phyloP scores from a whole-genome alignment of 495 filamentous ascomycete species.

The Talaromyces proteolyticus region DNA sequence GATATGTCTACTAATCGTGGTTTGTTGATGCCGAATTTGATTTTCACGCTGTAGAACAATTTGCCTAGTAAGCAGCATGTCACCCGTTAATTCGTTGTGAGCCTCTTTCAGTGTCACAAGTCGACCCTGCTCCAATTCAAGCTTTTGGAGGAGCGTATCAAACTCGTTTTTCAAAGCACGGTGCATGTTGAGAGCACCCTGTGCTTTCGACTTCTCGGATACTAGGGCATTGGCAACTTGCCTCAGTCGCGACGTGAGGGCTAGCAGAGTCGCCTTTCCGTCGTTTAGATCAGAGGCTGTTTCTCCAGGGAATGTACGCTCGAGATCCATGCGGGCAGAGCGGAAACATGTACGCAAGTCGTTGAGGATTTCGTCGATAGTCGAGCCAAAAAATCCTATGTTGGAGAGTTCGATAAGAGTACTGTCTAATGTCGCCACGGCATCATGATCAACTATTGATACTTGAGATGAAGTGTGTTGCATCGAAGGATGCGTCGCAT shows the following conservation, averaged over 20 bases:
- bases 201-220: constrained; percentile 21
- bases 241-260: constrained; percentile 27
- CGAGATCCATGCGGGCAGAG: constrained; percentile 61
- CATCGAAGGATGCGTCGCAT: not conserved
- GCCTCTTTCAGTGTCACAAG: constrained; percentile 45
- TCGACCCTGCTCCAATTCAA: constrained; percentile 34
- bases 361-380: constrained; percentile 41
- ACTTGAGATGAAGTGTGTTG: not conserved
- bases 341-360: constrained; percentile 51
- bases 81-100: constrained; percentile 49
- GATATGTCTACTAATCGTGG: too few relatives aligned
- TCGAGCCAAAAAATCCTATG: constrained; percentile 50
- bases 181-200: constrained; percentile 27
- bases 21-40: too few relatives aligned
- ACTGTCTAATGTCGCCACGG: constrained; percentile 26
- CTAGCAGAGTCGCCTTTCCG: constrained; percentile 26
- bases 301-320: constrained; percentile 63
- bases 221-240: constrained; percentile 29
- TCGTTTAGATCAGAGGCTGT: constrained; percentile 33
- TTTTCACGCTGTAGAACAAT: too few relatives aligned
- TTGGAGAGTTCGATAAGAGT: constrained; percentile 34
- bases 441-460: constrained; percentile 18
- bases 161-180: constrained; percentile 37
- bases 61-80: constrained; percentile 42
- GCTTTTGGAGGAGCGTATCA: constrained; percentile 29